Evolutionary conservation across 2,329 filamentous ascomycete species (phyloP).

Genomic region (Sclerotinia nivalis): DNA sequence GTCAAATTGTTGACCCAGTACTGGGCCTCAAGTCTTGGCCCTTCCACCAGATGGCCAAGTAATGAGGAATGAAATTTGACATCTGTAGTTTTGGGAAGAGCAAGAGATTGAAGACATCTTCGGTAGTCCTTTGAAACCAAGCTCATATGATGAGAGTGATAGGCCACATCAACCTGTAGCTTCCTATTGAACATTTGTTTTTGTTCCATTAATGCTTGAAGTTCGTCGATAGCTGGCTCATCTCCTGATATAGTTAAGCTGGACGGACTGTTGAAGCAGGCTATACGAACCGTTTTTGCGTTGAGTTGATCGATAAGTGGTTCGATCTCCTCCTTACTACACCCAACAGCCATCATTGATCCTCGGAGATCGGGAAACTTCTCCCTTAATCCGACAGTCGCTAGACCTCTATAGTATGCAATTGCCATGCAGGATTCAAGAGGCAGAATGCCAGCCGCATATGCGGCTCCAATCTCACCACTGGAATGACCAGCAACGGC

Average conservation of each 20-base stretch:
- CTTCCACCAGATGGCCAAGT: slow-evolving; percentile 35
- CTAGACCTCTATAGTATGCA: slow-evolving; percentile 38
- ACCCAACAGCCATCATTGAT: slow-evolving; percentile 52
- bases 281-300: slow-evolving; percentile 32
- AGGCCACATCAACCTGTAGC: slow-evolving; percentile 27
- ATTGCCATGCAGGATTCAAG: slow-evolving; percentile 33
- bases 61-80: slow-evolving; percentile 48
- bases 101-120: slow-evolving; percentile 17
- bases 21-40: slow-evolving; percentile 37
- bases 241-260: slow-evolving; percentile 36
- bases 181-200: slow-evolving; percentile 31
- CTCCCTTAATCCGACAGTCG: slow-evolving; percentile 37
- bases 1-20: slow-evolving; percentile 52
- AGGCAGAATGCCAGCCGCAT: slow-evolving; percentile 34
- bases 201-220: slow-evolving; percentile 30
- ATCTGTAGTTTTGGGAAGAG: slow-evolving; percentile 17
- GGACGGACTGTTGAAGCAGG: slow-evolving; percentile 37
- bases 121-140: slow-evolving; percentile 20
- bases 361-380: slow-evolving; percentile 43
- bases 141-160: slow-evolving; percentile 24
- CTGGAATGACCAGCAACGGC: slow-evolving; percentile 39
- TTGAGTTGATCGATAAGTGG: slow-evolving; percentile 18
- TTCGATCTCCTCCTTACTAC: slow-evolving; percentile 33
- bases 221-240: slow-evolving; percentile 26
- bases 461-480: slow-evolving; percentile 40